These are phyloP conservation scores for Zymoseptoria passerinii DNA, from an alignment of 2,329 filamentous ascomycete species.

Conservation along the genomic window DNA sequence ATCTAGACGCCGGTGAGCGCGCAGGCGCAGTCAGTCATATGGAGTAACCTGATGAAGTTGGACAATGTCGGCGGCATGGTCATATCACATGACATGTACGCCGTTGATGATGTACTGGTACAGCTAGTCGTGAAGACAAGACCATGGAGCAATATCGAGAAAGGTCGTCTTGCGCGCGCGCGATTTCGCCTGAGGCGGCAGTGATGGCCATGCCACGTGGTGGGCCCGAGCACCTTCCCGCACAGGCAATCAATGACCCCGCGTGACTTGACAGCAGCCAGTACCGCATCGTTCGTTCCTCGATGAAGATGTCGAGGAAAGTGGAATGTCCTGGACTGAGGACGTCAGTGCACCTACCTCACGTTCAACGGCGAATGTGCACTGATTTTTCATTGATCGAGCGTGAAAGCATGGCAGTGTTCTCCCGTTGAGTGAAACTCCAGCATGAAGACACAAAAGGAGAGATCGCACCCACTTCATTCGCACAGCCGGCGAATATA, in stretches of 20 bases:
- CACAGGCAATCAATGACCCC: background rate
- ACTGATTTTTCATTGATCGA: too few relatives aligned
- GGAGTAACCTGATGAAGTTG: too few relatives aligned
- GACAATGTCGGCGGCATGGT: background rate
- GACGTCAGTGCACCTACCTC: too few relatives aligned
- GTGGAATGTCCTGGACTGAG: too few relatives aligned
- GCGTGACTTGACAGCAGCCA: background rate
- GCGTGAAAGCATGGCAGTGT: too few relatives aligned
- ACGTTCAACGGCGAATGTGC: too few relatives aligned
- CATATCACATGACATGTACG: background rate
- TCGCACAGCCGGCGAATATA: background rate
- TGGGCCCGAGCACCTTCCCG: background rate
- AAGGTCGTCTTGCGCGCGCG: background rate
- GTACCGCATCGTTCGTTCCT: too few relatives aligned
- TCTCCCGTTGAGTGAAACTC: too few relatives aligned
- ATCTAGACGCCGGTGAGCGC: background rate
- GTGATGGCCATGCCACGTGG: background rate
- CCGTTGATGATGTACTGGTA: background rate
- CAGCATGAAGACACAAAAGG: too few relatives aligned
- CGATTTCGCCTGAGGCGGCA: background rate
- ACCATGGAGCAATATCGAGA: background rate
- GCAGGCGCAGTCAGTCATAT: background rate
- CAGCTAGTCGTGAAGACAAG: background rate
- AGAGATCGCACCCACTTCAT: too few relatives aligned
- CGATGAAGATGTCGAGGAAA: too few relatives aligned